phyloP scores from a whole-genome alignment of 2,329 filamentous ascomycete species.

The Fusarium denticulatum region DNA sequence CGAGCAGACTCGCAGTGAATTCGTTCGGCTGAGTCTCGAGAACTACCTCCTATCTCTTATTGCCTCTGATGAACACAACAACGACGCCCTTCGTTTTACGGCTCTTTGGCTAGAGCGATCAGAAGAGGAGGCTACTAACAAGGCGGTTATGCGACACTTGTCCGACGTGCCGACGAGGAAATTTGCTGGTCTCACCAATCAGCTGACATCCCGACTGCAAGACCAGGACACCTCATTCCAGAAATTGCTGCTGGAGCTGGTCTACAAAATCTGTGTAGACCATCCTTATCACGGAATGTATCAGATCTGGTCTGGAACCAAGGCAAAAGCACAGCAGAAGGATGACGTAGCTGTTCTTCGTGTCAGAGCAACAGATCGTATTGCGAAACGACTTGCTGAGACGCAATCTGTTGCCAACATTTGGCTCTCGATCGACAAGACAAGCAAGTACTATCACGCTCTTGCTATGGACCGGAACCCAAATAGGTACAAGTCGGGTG shows the following conservation, averaged over 20 bases:
- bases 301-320: constrained; percentile 87
- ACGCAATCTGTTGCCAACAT: constrained; percentile 62
- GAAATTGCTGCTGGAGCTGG: constrained; percentile 74
- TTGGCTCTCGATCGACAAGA: constrained; percentile 78
- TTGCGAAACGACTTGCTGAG: constrained; percentile 70
- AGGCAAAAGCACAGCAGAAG: constrained; percentile 72
- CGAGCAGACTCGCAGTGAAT: constrained; percentile 78
- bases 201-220: constrained; percentile 91
- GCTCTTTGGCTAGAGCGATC: constrained; percentile 93
- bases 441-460: constrained; percentile 72
- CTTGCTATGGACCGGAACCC: constrained; percentile 74
- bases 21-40: constrained; percentile 87
- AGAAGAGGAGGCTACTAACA: constrained; percentile 78
- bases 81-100: constrained; percentile 90
- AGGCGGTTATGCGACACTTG: constrained; percentile 76
- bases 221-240: constrained; percentile 79
- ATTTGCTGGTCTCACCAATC: constrained; percentile 93
- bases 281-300: constrained; percentile 98
- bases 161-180: constrained; percentile 85
- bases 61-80: constrained; percentile 88
- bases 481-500: constrained; percentile 73
- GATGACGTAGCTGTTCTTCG: constrained; percentile 81
- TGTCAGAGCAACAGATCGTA: constrained; percentile 74
- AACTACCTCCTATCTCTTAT: constrained; percentile 89
- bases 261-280: constrained; percentile 86